Base-by-base conservation (phyloP, 768 basidiomycete species). In the Coprinopsis cinerea region DNA sequence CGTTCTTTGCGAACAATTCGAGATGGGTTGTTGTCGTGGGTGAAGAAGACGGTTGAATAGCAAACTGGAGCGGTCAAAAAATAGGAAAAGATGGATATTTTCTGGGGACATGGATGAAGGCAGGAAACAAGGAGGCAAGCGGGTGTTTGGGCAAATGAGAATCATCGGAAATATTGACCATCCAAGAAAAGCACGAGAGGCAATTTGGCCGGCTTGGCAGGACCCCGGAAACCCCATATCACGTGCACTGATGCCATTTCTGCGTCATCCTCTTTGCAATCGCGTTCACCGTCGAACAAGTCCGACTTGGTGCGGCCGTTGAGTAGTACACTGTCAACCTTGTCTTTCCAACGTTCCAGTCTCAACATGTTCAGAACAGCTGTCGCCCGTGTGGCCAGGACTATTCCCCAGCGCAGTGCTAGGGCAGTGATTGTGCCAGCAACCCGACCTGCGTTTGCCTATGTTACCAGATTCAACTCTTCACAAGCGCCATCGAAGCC, bases 381-480 rank as follows among this genome's bases (percentile, higher is more conserved):
- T 22, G 26, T 64, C 40, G 55, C 57, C 24, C 61, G 64, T 46
- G 55, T 60, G 7, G 49, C 59, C 2, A 55, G 61, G 39, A 48
- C 53, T 17, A 43, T 39, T 7, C 45, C 51, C 22, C 24, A 23
- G 17, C 32, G 37, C 6, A 9, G 17, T 13, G 39, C 44, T 7
- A 11, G 45, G n/a, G 35, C 53, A 36, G 43, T 51, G 32, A 23
- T 42, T 25, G 28, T 41, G 11, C 35, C 49, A 24, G 25, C 41
- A 15, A 45, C 46, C n/a, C 32, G 50, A 46, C 57, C 56, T 14
- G 27, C 53, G 11, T 14, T 39, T 2, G 15, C 51, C 6, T 44
- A 48, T 17, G 51, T 59, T 24, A 51, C 59, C 27, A 70, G 72
- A 22, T 58, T 57, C 53, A 66, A 71, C 52, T 75, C 49, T 40